phyloP scores from a whole-genome alignment of 2,329 filamentous ascomycete genomes.

The Cylindrodendrum hubeiense region DNA sequence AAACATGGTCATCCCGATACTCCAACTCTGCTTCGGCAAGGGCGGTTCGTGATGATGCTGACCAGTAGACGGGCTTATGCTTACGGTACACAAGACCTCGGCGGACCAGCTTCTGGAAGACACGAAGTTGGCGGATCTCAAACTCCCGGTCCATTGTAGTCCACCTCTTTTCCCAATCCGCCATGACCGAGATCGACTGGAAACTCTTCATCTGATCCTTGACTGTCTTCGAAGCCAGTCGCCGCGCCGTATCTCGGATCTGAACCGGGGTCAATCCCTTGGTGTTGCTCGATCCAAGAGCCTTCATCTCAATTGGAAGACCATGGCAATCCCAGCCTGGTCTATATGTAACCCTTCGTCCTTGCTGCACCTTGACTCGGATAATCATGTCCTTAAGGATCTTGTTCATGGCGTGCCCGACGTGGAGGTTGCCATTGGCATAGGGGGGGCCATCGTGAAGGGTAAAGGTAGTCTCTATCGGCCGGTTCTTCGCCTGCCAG shows the following conservation, averaged over 20 bases:
- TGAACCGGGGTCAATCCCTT: constrained; percentile 64
- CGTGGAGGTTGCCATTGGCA: constrained; percentile 91
- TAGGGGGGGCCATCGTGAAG: constrained; percentile 98
- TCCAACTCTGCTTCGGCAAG: constrained; percentile 88
- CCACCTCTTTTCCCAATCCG: constrained; percentile 82
- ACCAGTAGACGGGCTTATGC: constrained; percentile 90
- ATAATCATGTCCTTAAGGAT: constrained; percentile 95
- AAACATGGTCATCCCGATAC: constrained; percentile 81
- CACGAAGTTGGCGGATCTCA: constrained; percentile 79
- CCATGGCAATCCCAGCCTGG: constrained; percentile 99
- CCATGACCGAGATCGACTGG: constrained; percentile 81
- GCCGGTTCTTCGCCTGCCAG: constrained; percentile 78
- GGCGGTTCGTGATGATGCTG: constrained; percentile 81
- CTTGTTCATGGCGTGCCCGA: constrained; percentile 97
- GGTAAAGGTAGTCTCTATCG: constrained; percentile 74
- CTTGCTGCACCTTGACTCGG: constrained; percentile 83
- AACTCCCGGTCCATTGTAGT: constrained; percentile 83
- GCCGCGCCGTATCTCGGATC: constrained; percentile 73
- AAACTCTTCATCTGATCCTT: constrained; percentile 81
- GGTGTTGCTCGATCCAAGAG: constrained; percentile 70
- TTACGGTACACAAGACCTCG: constrained; percentile 81
- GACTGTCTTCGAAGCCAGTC: constrained; percentile 76
- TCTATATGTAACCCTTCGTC: constrained; percentile 78
- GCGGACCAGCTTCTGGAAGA: constrained; percentile 82
- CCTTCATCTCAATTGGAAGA: constrained; percentile 96